These are phyloP conservation scores for Cryptococcus floricola DNA, from an alignment of 1,284 basidiomycete species.

Conservation along the genomic window DNA sequence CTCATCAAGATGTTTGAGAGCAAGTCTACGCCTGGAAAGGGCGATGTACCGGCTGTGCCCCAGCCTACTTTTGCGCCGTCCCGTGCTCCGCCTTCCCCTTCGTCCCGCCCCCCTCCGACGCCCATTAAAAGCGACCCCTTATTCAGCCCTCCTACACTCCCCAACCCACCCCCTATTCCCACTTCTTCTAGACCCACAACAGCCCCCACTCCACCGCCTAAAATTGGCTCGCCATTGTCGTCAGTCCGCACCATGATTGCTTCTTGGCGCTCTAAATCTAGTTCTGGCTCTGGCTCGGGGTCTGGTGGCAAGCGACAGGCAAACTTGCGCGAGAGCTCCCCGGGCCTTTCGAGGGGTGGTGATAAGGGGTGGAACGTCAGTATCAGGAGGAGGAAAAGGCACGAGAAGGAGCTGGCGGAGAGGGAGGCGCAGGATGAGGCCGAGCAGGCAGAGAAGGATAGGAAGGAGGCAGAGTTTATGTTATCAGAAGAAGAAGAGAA, in stretches of 20 bases:
- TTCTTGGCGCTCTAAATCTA: constrained; percentile 55
- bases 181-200: neutral
- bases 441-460: neutral
- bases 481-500: neutral
- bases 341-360: constrained; percentile 25
- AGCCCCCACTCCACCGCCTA: constrained; percentile 20
- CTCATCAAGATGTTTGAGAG: constrained; percentile 42
- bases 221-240: constrained; percentile 32
- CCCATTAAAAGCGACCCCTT: constrained; percentile 2
- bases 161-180: neutral
- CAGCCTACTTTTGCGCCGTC: constrained; percentile 18
- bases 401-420: constrained; percentile 47
- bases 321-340: constrained; percentile 24
- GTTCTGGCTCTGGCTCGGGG: neutral
- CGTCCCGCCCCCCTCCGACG: neutral
- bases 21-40: constrained; percentile 1
- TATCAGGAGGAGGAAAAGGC: constrained; percentile 57
- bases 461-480: neutral
- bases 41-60: neutral
- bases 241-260: constrained; percentile 71
- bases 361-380: constrained; percentile 57
- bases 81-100: neutral
- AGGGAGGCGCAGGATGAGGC: constrained; percentile 8
- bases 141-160: constrained; percentile 4
- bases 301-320: constrained; percentile 43